A percentile compares a stretch with the other conserved stretches of the same genome.
These are phyloP conservation scores for Capsella rubella DNA, from an alignment of 441 rosid species.

Conservation along the genomic window DNA sequence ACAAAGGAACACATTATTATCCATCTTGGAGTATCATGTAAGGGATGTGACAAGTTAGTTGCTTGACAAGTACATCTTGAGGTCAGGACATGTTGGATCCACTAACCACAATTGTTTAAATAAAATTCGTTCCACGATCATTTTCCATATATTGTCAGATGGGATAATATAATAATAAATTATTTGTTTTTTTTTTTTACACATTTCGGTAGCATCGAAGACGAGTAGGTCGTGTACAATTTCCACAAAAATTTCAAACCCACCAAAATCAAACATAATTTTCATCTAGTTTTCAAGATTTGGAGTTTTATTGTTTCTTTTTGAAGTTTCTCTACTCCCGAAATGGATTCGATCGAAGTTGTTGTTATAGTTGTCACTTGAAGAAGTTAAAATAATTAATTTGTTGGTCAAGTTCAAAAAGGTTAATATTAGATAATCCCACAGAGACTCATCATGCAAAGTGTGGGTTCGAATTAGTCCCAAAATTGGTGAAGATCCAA, in stretches of 20 bases:
- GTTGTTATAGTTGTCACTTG: background rate
- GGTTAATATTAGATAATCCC: too few relatives aligned
- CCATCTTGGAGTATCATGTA: slow-evolving; percentile 30
- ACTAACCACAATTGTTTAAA: slow-evolving; percentile 11
- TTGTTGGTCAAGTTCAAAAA: too few relatives aligned
- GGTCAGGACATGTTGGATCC: slow-evolving; percentile 17
- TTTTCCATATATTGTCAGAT: background rate
- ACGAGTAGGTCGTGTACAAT: too few relatives aligned
- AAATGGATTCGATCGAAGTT: background rate
- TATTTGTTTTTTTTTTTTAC: background rate
- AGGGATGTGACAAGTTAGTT: slow-evolving; percentile 41
- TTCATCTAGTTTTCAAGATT: background rate
- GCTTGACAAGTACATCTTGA: slow-evolving; percentile 29
- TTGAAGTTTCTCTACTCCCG: background rate
- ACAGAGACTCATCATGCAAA: too few relatives aligned
- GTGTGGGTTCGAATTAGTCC: too few relatives aligned
- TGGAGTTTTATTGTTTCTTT: background rate
- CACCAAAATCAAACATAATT: background rate
- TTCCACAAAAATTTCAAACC: background rate
- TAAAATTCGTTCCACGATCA: background rate
- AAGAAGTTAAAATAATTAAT: too few relatives aligned
- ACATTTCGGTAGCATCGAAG: too few relatives aligned
- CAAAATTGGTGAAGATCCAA: too few relatives aligned
- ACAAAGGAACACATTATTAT: background rate
- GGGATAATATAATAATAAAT: background rate